phyloP scores from a whole-genome alignment of 306 rosid genomes.

The Astragalus glycyphyllos region DNA sequence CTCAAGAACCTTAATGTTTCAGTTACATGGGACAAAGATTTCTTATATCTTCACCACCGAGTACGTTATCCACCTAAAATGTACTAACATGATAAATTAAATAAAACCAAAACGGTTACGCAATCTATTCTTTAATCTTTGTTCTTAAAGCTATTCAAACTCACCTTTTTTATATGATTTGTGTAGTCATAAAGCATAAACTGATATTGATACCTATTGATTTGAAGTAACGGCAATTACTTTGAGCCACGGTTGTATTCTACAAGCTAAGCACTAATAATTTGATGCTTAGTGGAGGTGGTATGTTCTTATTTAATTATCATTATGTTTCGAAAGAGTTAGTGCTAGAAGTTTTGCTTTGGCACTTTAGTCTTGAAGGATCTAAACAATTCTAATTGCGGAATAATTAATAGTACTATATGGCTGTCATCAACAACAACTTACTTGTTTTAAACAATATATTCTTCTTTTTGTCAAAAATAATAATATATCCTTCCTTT shows the following conservation, averaged over 20 bases:
- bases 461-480: slow-evolving; percentile 4
- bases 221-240: slow-evolving; percentile 45
- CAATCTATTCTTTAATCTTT: slow-evolving; percentile 48
- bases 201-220: slow-evolving; percentile 43
- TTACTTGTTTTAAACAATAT: slow-evolving; percentile 18
- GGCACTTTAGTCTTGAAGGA: slow-evolving; percentile 34
- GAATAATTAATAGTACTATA: slow-evolving; percentile 30
- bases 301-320: slow-evolving; percentile 42
- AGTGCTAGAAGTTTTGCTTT: slow-evolving; percentile 49
- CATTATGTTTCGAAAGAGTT: slow-evolving; percentile 51
- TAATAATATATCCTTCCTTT: no score
- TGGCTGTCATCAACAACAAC: slow-evolving; percentile 31
- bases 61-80: slow-evolving; percentile 26
- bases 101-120: slow-evolving; percentile 36
- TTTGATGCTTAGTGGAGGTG: slow-evolving; percentile 52
- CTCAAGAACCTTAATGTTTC: slow-evolving; percentile 39
- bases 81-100: slow-evolving; percentile 26
- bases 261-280: slow-evolving; percentile 56
- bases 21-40: slow-evolving; percentile 47
- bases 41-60: slow-evolving; percentile 34
- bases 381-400: slow-evolving; percentile 37
- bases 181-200: slow-evolving; percentile 51
- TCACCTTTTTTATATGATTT: slow-evolving; percentile 35
- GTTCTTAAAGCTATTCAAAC: slow-evolving; percentile 37
- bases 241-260: slow-evolving; percentile 41